phyloP scores from a whole-genome alignment of 768 basidiomycete species.

The Thelephora ganbajun region DNA sequence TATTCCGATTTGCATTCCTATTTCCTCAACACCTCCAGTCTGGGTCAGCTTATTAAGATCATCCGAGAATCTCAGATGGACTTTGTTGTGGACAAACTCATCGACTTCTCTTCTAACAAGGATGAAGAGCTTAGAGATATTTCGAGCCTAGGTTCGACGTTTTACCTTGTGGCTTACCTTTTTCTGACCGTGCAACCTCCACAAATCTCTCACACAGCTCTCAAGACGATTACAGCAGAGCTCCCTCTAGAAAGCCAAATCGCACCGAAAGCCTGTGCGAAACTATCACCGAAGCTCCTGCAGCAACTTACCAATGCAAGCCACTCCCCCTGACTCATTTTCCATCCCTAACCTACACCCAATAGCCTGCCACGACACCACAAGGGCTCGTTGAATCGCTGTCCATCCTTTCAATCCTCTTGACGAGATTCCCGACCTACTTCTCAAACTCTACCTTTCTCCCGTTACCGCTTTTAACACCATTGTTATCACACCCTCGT shows the following conservation, averaged over 20 bases:
- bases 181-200: neutral
- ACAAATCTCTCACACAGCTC: constrained; percentile 32
- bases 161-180: constrained; percentile 2
- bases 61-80: constrained; percentile 75
- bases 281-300: constrained; percentile 74
- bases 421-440: constrained; percentile 67
- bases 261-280: constrained; percentile 65
- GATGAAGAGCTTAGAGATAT: constrained; percentile 94
- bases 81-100: constrained; percentile 77
- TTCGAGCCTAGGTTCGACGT: constrained; percentile 62
- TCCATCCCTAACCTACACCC: neutral
- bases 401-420: constrained; percentile 77
- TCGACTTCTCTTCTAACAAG: constrained; percentile 70
- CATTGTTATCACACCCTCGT: constrained; percentile 58
- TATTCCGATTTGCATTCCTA: neutral
- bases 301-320: constrained; percentile 64
- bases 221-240: constrained; percentile 92
- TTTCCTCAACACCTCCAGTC: constrained; percentile 25
- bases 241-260: constrained; percentile 74
- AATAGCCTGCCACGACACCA: constrained; percentile 52
- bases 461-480: constrained; percentile 55
- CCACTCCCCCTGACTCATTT: neutral
- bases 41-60: constrained; percentile 85
- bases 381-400: constrained; percentile 77
- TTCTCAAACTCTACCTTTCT: constrained; percentile 41